Evolutionary conservation across 306 rosid species (phyloP).

Genomic region (Albizia julibrissin): DNA sequence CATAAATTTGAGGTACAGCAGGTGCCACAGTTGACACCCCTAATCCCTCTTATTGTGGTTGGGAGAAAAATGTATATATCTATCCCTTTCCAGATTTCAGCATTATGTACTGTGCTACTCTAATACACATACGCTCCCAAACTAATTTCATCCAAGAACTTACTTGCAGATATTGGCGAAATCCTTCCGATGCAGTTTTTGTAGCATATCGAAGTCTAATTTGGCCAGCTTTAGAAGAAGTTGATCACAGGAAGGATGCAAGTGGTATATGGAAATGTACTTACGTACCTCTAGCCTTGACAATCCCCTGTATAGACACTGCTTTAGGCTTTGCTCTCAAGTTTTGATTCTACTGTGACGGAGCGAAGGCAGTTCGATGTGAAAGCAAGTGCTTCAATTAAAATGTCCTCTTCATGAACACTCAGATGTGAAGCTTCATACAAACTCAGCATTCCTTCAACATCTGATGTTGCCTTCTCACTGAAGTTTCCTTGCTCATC

Average conservation of each 20-base stretch:
- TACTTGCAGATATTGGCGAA: conserved; percentile 31
- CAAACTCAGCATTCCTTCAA: conserved; percentile 43
- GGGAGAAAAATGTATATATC: too few species aligned
- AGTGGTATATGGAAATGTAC: conserved; percentile 40
- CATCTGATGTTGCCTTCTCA: neutral
- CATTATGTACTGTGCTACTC: too few species aligned
- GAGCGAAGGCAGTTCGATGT: neutral
- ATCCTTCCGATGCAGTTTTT: conserved; percentile 48
- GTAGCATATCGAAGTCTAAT: conserved; percentile 52
- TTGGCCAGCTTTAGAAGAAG: conserved; percentile 44
- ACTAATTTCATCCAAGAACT: neutral
- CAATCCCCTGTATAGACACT: conserved; percentile 37
- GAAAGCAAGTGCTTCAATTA: conserved; percentile 48
- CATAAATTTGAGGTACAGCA: too few species aligned
- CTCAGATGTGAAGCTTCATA: conserved; percentile 49
- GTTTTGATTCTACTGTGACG: neutral
- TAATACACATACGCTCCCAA: neutral
- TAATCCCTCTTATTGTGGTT: too few species aligned
- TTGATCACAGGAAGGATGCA: conserved; percentile 35
- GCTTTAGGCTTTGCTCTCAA: conserved; percentile 30
- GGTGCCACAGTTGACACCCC: too few species aligned
- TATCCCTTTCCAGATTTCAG: too few species aligned
- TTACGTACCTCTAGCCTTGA: conserved; percentile 39
- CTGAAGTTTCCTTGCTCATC: conserved; percentile 34
- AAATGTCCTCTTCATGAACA: conserved; percentile 42